These are phyloP conservation scores for Clathrospora elynae DNA, from an alignment of 2,329 filamentous ascomycete genomes.

Conservation along the genomic window DNA sequence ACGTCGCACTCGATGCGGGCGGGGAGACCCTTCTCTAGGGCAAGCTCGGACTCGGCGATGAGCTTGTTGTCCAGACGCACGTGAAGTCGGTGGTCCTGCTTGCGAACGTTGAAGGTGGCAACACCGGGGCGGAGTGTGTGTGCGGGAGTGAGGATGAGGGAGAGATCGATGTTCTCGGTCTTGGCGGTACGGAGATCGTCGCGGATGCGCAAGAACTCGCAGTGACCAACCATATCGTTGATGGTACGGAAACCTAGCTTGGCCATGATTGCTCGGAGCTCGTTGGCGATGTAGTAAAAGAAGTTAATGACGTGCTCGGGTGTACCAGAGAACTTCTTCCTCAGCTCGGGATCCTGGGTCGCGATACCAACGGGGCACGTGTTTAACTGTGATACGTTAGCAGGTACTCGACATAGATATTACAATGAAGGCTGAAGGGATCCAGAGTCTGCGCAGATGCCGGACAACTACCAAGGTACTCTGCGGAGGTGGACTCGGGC, in stretches of 20 bases:
- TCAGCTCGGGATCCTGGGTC: constrained; percentile 90
- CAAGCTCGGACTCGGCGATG: constrained; percentile 92
- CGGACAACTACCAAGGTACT: too few relatives aligned
- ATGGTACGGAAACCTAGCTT: constrained; percentile 92
- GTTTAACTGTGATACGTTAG: constrained; percentile 58
- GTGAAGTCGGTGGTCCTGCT: constrained; percentile 94
- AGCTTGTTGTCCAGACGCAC: constrained; percentile 95
- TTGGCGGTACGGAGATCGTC: constrained; percentile 88
- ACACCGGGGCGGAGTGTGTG: constrained; percentile 93
- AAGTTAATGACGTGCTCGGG: constrained; percentile 99
- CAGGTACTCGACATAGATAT: too few relatives aligned
- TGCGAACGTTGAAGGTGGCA: constrained; percentile 95
- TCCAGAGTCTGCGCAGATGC: too few relatives aligned
- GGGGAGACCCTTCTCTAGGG: constrained; percentile 90
- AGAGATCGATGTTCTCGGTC: constrained; percentile 91
- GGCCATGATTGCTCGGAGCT: constrained; percentile 95
- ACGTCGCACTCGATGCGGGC: constrained; percentile 94
- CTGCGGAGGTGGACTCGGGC: too few relatives aligned
- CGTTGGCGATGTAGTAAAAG: constrained; percentile 97
- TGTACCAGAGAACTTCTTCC: constrained; percentile 90
- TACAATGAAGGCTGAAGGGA: too few relatives aligned
- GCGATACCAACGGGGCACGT: constrained; percentile 93
- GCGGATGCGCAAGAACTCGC: constrained; percentile 81
- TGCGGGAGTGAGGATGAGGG: constrained; percentile 90
- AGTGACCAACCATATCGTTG: constrained; percentile 96